phyloP scores from a whole-genome alignment of 2,329 filamentous ascomycete species.

The Calonectria pseudoturangicola region DNA sequence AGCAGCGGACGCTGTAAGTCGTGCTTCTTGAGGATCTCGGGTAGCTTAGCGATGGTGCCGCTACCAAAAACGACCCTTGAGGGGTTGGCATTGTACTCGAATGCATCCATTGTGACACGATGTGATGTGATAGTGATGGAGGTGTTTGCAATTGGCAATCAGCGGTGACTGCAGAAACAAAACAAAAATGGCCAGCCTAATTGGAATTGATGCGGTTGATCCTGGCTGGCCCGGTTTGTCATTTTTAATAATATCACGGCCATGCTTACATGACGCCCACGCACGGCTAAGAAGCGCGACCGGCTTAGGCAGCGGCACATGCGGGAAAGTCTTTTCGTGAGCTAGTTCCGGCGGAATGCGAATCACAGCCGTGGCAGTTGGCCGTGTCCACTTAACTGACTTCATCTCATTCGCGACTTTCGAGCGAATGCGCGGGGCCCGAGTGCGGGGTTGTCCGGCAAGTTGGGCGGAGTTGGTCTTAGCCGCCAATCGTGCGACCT shows the following conservation, averaged over 20 bases:
- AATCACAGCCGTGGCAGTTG: conserved; percentile 10
- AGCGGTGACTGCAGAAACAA: background rate
- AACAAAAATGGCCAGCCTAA: background rate
- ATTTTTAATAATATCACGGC: conserved; percentile 28
- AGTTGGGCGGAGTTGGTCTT: conserved; percentile 25
- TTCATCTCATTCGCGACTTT: conserved; percentile 2
- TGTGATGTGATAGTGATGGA: background rate
- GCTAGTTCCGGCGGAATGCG: background rate
- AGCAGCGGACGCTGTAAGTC: conserved; percentile 70
- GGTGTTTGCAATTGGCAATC: background rate
- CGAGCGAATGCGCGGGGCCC: background rate
- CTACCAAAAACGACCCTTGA: conserved; percentile 73
- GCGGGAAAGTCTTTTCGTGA: conserved; percentile 11
- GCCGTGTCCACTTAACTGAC: conserved; percentile 3
- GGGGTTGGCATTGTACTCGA: conserved; percentile 73
- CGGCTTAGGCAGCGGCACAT: background rate
- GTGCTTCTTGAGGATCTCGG: conserved; percentile 65
- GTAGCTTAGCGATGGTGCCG: conserved; percentile 70
- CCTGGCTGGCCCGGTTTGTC: conserved; percentile 5
- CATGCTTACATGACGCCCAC: conserved; percentile 12
- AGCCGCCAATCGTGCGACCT: conserved; percentile 17
- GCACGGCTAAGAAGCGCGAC: background rate
- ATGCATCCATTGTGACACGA: conserved; percentile 66
- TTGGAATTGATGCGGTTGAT: background rate
- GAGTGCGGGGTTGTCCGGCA: conserved; percentile 26